phyloP scores from a whole-genome alignment of 2,329 filamentous ascomycete species.

The Fusarium sp. region DNA sequence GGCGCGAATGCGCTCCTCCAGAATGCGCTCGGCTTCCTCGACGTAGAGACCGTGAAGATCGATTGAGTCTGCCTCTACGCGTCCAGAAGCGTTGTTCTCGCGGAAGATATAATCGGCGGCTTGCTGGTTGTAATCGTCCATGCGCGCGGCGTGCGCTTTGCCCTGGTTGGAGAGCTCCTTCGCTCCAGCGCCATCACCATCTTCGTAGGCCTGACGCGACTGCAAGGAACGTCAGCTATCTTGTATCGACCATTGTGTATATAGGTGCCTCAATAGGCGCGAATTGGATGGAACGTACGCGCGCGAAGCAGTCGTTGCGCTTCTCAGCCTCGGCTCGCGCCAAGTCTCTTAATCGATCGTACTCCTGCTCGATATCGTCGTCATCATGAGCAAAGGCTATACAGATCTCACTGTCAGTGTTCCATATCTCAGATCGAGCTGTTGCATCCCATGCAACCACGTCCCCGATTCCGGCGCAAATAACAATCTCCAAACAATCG shows the following conservation, averaged over 20 bases:
- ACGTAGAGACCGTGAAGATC: slow-evolving; percentile 96
- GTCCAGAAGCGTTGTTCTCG: slow-evolving; percentile 87
- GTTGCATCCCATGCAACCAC: slow-evolving; percentile 1
- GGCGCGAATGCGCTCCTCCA: slow-evolving; percentile 87
- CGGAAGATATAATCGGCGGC: slow-evolving; percentile 96
- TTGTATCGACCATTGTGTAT: neutral
- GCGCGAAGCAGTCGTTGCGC: slow-evolving; percentile 82
- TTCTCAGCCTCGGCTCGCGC: slow-evolving; percentile 86
- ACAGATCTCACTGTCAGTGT: slow-evolving; percentile 28
- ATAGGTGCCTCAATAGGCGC: neutral
- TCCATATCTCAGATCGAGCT: slow-evolving; percentile 14
- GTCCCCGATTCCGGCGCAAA: slow-evolving; percentile 35
- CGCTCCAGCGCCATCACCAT: slow-evolving; percentile 86
- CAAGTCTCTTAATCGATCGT: slow-evolving; percentile 88
- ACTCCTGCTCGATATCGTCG: slow-evolving; percentile 83
- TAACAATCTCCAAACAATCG: neutral
- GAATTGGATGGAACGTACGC: slow-evolving; percentile 62
- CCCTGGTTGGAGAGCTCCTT: slow-evolving; percentile 88
- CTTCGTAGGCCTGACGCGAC: slow-evolving; percentile 85
- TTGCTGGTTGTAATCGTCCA: slow-evolving; percentile 91
- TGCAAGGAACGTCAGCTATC: slow-evolving; percentile 48
- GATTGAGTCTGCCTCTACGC: slow-evolving; percentile 85
- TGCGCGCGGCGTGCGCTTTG: slow-evolving; percentile 85
- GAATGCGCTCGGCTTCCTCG: slow-evolving; percentile 92
- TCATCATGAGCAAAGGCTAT: slow-evolving; percentile 83